Base-by-base conservation (phyloP, 1,284 basidiomycete genomes). In the Megacollybia platyphylla region DNA sequence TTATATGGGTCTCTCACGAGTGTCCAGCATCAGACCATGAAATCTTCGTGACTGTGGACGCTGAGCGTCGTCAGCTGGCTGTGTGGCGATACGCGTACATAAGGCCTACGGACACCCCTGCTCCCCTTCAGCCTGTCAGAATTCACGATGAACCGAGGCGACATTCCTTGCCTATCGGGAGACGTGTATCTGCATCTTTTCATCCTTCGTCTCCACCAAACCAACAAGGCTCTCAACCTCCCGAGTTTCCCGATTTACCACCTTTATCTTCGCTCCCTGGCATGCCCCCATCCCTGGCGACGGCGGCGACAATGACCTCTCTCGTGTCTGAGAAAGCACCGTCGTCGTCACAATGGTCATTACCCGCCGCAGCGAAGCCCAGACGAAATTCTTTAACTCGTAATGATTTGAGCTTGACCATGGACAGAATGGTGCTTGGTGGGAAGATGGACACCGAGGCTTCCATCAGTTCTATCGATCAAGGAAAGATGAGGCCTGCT, bases 1-100 rank as follows among this genome's bases (percentile, higher is more conserved):
- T 84, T 10, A 58, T 83, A 7, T 80, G 73, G 71, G 67, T 70
- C 0, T 75, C 79, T 1, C 56, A 65, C 49, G 64, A 64, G 7
- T 62, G 62, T 32, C 60, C 64, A 4, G 61, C 67, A 15, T 58
- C 67, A 4, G 57, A 63, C 6, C 63, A 70, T 31, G 68, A 76
- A 34, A 54, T 81, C 10, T 47, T 76, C 3, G 67, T 81, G 27
- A 83, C 80, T 0, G 59, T 79, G 17, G 66, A 83, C 46, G 54
- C 62, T 5, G 68, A 71, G 35, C 70, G 64, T 40, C 62, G 58
- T 7, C 64, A 65, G 36, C 49, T 86, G 1, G 71, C 76, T 1
- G 55, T 87, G 29, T 87, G 84, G 85, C 68, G 79, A 41, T 87
- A 86, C 54, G 68, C 67, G 0, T 80, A 79, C 49, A 62, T 79